Base-by-base conservation (phyloP, 2,329 filamentous ascomycete genomes). In the Xylariaceae sp. region DNA sequence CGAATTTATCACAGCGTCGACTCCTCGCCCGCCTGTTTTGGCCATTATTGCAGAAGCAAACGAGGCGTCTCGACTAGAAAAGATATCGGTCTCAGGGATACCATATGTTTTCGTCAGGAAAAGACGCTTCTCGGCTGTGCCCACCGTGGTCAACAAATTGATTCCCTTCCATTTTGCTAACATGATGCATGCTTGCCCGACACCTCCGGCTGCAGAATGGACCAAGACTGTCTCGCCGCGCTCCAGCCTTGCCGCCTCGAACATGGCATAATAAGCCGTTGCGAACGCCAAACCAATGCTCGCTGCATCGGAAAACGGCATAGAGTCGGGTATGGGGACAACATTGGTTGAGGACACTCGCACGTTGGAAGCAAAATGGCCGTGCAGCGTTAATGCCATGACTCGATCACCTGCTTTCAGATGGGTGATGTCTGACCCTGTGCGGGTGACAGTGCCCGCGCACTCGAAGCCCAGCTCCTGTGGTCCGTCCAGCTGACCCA, bases 61-160 rank as follows among this genome's bases (percentile, higher is more conserved):
- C 1, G 68, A 61, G 1, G 60, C 58, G 51, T 69, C 68, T 9
- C 71, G 65, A 52, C 70, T 73, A 53, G 67, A 72, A 49, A 77
- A 73, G 43, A 79, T 71, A 46, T 73, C 72, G 34, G 70, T 66
- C 3, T 71, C 67, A 0, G 74, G 68, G 4, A 82, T 70, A 1
- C 69, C 71, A 47, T 75, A 79, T 8, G 64, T 65, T 0, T 71
- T 58, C 28, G 73, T 68, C 3, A 82, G 62, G 3, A 77, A 64
- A 6, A 73, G 60, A 51, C 74, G 75, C 67, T 81, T 78, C 24
- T 75, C 75, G 0, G 65, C 48, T 11, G 67, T 74, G 9, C 74
- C 69, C 3, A 76, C 77, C 0, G 80, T 81, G 0, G 70, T 74
- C 54, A 76, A 80, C 1, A 82, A 68, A 3, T 75, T 69, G 3